phyloP scores from a whole-genome alignment of 1,139 yeast genomes.

The Hemisphaericaspora lyxosophila region DNA sequence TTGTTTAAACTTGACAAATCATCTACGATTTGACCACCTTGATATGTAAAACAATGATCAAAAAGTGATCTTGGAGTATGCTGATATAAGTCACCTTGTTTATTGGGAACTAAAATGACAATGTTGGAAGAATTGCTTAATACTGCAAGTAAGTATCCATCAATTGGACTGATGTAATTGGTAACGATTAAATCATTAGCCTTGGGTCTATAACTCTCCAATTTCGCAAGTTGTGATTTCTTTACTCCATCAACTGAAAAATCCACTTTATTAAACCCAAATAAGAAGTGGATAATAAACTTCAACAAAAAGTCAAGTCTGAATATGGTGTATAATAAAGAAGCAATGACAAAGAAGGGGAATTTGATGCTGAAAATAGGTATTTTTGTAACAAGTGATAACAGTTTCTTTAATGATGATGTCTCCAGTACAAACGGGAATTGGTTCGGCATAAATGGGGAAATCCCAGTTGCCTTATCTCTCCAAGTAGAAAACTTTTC shows the following conservation, averaged over 20 bases:
- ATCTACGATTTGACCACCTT: constrained; percentile 17
- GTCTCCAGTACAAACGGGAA: constrained; percentile 16
- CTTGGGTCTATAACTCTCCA: constrained; percentile 38
- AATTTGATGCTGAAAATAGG: constrained; percentile 23
- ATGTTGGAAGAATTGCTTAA: constrained; percentile 19
- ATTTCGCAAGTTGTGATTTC: constrained; percentile 35
- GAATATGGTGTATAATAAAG: constrained; percentile 17
- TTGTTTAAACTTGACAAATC: constrained; percentile 24
- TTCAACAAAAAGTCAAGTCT: constrained; percentile 18
- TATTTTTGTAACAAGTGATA: constrained; percentile 13
- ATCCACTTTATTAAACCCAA: constrained; percentile 34
- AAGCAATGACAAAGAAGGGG: constrained; percentile 27
- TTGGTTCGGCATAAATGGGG: constrained; percentile 64
- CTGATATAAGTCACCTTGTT: constrained; percentile 33
- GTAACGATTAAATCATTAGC: constrained; percentile 45
- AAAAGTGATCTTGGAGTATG: constrained; percentile 39
- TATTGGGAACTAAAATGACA: constrained; percentile 46
- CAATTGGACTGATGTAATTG: constrained; percentile 60
- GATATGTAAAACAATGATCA: constrained; percentile 27
- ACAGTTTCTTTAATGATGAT: constrained; percentile 1
- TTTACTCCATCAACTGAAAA: constrained; percentile 53
- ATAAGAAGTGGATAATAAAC: constrained; percentile 19
- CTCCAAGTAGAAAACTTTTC: constrained; percentile 75
- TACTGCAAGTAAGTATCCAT: constrained; percentile 32
- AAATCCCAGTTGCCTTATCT: constrained; percentile 80